These are phyloP conservation scores for Podila verticillata DNA, from an alignment of 192 early-diverging fungal genomes.

Conservation along the genomic window DNA sequence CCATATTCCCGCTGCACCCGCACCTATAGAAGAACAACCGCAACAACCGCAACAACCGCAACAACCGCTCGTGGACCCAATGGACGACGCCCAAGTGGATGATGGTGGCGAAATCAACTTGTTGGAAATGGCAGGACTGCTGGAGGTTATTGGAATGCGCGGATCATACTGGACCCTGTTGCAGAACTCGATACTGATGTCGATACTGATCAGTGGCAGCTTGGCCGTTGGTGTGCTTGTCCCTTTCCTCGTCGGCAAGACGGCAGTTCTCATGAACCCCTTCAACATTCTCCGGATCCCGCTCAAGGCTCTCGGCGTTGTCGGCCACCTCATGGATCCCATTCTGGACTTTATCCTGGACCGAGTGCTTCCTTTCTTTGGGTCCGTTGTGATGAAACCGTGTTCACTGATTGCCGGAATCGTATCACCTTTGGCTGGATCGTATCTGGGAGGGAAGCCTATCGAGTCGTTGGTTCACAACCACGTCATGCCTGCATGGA, in stretches of 20 bases:
- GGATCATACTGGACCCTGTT: slow-evolving; percentile 79
- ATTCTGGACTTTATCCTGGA: slow-evolving; percentile 76
- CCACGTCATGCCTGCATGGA: slow-evolving; percentile 20
- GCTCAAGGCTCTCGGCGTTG: slow-evolving; percentile 41
- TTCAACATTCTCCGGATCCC: slow-evolving; percentile 61
- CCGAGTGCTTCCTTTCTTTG: slow-evolving; percentile 52
- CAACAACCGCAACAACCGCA: background rate
- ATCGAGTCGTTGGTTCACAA: slow-evolving; percentile 25
- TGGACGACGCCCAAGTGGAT: slow-evolving; percentile 41
- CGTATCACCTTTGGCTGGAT: slow-evolving; percentile 7
- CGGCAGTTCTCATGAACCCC: slow-evolving; percentile 61
- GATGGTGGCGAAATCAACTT: slow-evolving; percentile 57
- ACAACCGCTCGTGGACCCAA: background rate
- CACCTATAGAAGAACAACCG: background rate
- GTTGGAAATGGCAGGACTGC: slow-evolving; percentile 73
- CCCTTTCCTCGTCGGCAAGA: slow-evolving; percentile 76
- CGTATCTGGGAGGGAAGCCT: slow-evolving; percentile 40
- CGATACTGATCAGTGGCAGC: slow-evolving; percentile 75
- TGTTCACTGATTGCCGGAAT: slow-evolving; percentile 7
- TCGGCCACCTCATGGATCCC: slow-evolving; percentile 78
- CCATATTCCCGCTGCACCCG: background rate
- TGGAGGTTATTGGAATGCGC: slow-evolving; percentile 90
- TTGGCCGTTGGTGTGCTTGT: slow-evolving; percentile 77
- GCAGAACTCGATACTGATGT: slow-evolving; percentile 84
- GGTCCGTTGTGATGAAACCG: slow-evolving; percentile 28